Percentiles rank a stretch among this genome's conserved stretches.
These are phyloP conservation scores for Nigrospora oryzae DNA, from an alignment of 2,329 filamentous ascomycete species.

Conservation along the genomic window DNA sequence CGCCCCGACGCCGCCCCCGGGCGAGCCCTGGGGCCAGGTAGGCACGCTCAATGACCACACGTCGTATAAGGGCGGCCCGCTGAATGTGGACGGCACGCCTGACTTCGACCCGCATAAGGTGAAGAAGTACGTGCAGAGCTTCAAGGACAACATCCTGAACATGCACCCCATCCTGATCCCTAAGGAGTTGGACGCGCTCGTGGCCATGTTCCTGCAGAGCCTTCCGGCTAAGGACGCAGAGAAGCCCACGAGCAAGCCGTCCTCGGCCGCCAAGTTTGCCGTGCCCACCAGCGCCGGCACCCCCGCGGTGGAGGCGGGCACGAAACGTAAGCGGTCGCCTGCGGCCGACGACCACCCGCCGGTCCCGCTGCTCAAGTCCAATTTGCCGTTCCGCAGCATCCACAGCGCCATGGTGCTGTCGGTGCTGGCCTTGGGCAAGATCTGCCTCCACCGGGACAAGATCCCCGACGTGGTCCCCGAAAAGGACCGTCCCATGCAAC, in stretches of 20 bases:
- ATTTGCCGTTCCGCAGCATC: conserved; percentile 56
- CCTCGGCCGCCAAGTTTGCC: conserved; percentile 18
- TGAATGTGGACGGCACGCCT: conserved; percentile 37
- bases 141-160: conserved; percentile 52
- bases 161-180: conserved; percentile 57
- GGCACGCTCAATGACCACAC: conserved; percentile 36
- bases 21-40: conserved; percentile 49
- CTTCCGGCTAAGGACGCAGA: conserved; percentile 25
- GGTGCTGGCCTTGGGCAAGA: conserved; percentile 78
- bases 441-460: conserved; percentile 51
- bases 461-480: conserved; percentile 53
- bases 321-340: conserved; percentile 50
- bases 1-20: conserved; percentile 41
- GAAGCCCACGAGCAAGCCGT: conserved; percentile 10
- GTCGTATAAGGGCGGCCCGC: conserved; percentile 26
- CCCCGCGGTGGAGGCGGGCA: conserved; percentile 17
- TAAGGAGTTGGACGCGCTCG: conserved; percentile 41
- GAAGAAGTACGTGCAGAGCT: conserved; percentile 45
- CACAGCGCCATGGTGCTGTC: conserved; percentile 75
- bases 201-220: conserved; percentile 41
- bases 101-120: conserved; percentile 45
- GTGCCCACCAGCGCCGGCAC: conserved; percentile 12
- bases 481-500: conserved; percentile 24
- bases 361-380: conserved; percentile 25
- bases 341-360: conserved; percentile 18